phyloP scores from a whole-genome alignment of 225 moss, liverwort and hornwort genomes.

The Thuidium tamariscinum region DNA sequence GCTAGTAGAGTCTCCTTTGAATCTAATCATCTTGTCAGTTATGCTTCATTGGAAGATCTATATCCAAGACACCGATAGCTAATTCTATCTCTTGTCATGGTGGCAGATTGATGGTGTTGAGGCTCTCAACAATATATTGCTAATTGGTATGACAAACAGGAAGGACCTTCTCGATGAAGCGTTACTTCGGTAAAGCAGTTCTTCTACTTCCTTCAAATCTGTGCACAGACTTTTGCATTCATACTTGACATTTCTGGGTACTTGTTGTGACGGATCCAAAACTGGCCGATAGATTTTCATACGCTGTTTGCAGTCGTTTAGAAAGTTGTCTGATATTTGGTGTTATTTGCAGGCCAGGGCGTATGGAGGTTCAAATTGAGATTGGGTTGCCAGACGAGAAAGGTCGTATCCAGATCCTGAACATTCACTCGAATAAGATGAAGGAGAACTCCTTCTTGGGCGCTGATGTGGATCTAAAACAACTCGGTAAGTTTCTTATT shows the following conservation, averaged over 20 bases:
- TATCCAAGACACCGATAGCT: not conserved
- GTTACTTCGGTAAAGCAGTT: constrained; percentile 53
- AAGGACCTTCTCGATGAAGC: constrained; percentile 98
- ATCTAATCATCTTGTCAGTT: not conserved
- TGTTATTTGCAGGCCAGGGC: constrained; percentile 65
- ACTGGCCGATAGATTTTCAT: not conserved
- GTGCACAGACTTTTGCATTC: not conserved
- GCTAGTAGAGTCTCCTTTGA: not conserved
- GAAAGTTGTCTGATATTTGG: not conserved
- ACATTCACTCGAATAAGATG: constrained; percentile 89
- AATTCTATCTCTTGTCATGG: not conserved
- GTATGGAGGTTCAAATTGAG: constrained; percentile 98
- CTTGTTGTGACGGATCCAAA: not conserved
- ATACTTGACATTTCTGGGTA: not conserved
- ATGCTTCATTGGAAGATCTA: not conserved
- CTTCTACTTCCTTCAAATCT: not conserved
- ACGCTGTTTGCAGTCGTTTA: not conserved
- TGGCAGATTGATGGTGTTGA: constrained; percentile 95
- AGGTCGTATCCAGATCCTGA: constrained; percentile 83
- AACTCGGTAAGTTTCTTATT: constrained; percentile 47
- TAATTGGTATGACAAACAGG: constrained; percentile 99
- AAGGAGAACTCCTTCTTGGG: constrained; percentile 75
- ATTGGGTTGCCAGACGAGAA: constrained; percentile 92
- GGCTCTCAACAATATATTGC: constrained; percentile 84
- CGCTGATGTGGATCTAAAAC: constrained; percentile 41